Evolutionary conservation across 2,329 filamentous ascomycete genomes (phyloP), one percentile per base, ranked within the genome.

Genomic region (Trichoderma asperellum): DNA sequence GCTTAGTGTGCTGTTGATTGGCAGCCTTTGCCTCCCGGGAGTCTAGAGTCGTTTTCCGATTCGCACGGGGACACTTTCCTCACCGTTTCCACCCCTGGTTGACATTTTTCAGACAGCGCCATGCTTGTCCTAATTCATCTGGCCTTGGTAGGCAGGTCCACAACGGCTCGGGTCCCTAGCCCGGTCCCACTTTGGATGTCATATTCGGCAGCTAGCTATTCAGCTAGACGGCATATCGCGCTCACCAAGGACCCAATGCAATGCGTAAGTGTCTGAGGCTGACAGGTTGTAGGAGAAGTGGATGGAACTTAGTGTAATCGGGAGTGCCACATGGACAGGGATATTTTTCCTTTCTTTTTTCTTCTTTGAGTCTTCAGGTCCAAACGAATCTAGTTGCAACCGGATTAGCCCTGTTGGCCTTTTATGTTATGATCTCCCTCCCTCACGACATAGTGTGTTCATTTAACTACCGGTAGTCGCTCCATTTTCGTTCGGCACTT

Each of bases 131-230:
- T n/a, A 56, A 64, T 56, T 43, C 24, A 32, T 64, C 34, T 37
- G 34, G 63, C 32, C 5, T 29, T 57, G 35, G 27, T 32, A 34
- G 52, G 18, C 18, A 16, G 62, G n/a, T 21, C 62, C 62, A 65
- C 52, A 16, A 47, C 52, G 62, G 35, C 35, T 65, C 62, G 52
- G 63, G 34, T 57, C 53, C 63, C 63, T 43, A 35, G 14, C 63
- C 37, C 53, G 63, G 52, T 49, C 40, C 63, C 63, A 58, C 63
- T 43, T 49, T 64, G 49, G 29, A 52, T 37, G 56, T 56, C 63
- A 57, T 52, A 29, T 37, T 63, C 18, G 16, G 18, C 40, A 43
- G 18, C 40, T 43, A 7, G 2, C 5, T 43, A 16, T 10, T 43
- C 40, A 43, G 40, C 40, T 7, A 43, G 18, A 43, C 40, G 7